A percentile compares a stretch with the other conserved stretches of the same genome.
These are phyloP conservation scores for Rubia occidens DNA, from an alignment of 305 asterid species.

Conservation along the genomic window DNA sequence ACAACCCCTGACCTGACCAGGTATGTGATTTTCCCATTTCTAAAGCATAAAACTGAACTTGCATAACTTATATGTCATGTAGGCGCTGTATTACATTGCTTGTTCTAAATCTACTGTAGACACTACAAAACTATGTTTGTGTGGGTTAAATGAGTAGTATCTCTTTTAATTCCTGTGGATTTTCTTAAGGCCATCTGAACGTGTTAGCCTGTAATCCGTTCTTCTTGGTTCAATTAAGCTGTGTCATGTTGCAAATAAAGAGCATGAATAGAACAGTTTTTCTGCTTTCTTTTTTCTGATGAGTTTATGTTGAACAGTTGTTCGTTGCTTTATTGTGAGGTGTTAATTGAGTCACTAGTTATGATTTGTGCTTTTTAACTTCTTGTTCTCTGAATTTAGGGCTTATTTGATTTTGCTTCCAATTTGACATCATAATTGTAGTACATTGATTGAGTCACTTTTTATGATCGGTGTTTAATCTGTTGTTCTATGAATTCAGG, in stretches of 20 bases:
- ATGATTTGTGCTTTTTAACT: neutral
- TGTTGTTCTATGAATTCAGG: neutral
- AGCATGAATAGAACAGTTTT: neutral
- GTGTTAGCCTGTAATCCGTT: neutral
- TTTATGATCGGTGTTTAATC: neutral
- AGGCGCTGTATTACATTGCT: too few species aligned
- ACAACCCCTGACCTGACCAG: too few species aligned
- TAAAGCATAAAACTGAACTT: too few species aligned
- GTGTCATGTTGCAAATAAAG: constrained; percentile 10
- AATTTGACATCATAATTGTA: too few species aligned
- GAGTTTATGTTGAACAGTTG: neutral
- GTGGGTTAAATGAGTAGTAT: too few species aligned
- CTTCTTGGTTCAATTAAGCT: neutral
- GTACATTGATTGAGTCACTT: neutral
- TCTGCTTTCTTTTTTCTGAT: neutral
- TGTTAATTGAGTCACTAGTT: neutral
- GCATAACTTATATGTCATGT: too few species aligned
- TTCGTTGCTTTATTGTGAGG: too few species aligned
- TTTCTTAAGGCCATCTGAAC: constrained; percentile 57
- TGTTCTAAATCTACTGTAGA: too few species aligned
- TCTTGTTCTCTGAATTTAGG: too few species aligned
- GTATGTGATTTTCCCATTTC: too few species aligned
- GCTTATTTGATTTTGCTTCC: neutral
- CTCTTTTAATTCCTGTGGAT: constrained; percentile 55
- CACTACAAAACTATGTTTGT: too few species aligned